These are phyloP conservation scores for Rhododendron kiyosumense DNA, from an alignment of 148 eudicot species.

Conservation along the genomic window DNA sequence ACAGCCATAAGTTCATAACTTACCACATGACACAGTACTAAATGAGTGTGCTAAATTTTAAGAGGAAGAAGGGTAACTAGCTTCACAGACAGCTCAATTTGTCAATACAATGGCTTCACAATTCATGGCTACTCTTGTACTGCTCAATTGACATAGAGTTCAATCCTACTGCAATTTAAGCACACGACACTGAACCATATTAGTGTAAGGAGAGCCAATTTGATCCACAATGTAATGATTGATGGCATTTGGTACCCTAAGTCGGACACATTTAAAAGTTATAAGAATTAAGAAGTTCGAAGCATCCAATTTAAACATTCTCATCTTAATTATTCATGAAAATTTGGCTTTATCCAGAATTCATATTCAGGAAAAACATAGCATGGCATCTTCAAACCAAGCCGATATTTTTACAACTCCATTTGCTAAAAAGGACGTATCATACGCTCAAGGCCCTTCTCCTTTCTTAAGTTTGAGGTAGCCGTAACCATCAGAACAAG, in stretches of 20 bases:
- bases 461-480: neutral
- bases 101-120: neutral
- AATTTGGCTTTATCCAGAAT: neutral
- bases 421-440: neutral
- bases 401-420: neutral
- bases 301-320: neutral
- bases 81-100: neutral
- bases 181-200: neutral
- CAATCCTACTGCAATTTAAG: neutral
- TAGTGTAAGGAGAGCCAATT: neutral
- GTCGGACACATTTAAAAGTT: neutral
- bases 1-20: conserved; percentile 15
- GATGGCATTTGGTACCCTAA: neutral
- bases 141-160: neutral
- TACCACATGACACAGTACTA: neutral
- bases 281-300: neutral
- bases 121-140: neutral
- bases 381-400: neutral
- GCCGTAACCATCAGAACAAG: neutral
- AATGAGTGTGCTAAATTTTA: neutral
- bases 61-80: neutral
- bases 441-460: neutral
- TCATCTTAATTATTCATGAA: neutral
- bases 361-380: neutral
- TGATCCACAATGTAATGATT: neutral